Evolutionary conservation across 441 rosid genomes (phyloP).

Genomic region (Populus tomentosa): DNA sequence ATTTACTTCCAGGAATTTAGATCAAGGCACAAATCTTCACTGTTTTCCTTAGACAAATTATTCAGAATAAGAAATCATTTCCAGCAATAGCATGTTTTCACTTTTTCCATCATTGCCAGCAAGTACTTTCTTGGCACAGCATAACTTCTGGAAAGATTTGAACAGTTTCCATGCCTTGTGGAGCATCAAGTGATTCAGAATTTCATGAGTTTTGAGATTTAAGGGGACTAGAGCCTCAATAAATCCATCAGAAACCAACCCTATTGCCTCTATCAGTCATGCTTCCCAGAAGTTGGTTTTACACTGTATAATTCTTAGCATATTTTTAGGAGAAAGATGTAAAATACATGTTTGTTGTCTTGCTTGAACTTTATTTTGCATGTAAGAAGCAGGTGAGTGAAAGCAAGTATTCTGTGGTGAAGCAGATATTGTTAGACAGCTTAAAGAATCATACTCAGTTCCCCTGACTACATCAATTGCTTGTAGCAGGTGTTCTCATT

Average conservation of each 20-base stretch:
- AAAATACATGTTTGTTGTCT: not conserved
- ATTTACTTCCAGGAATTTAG: not conserved
- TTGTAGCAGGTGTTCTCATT: slow-evolving; percentile 59
- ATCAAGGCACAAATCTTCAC: slow-evolving; percentile 1
- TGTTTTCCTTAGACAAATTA: not conserved
- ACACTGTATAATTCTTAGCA: not conserved
- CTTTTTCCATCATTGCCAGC: not conserved
- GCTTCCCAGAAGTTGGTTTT: not conserved
- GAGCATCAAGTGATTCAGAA: not conserved
- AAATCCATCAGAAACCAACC: no score
- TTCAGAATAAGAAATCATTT: not conserved
- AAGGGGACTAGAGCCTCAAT: not conserved
- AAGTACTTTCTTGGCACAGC: not conserved
- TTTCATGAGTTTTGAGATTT: not conserved
- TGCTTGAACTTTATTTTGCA: not conserved
- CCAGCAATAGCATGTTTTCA: not conserved
- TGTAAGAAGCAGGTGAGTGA: no score
- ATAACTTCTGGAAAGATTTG: not conserved
- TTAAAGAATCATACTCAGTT: not conserved
- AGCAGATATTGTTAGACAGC: not conserved
- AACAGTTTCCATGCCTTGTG: not conserved
- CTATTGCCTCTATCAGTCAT: not conserved
- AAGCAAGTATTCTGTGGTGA: not conserved
- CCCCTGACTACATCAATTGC: not conserved
- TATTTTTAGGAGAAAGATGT: not conserved